Percentiles rank a stretch among this genome's conserved stretches.
Conservation (phyloP, 108 stramenopile genomes). For the Aurantiochytrium sp. region DNA sequence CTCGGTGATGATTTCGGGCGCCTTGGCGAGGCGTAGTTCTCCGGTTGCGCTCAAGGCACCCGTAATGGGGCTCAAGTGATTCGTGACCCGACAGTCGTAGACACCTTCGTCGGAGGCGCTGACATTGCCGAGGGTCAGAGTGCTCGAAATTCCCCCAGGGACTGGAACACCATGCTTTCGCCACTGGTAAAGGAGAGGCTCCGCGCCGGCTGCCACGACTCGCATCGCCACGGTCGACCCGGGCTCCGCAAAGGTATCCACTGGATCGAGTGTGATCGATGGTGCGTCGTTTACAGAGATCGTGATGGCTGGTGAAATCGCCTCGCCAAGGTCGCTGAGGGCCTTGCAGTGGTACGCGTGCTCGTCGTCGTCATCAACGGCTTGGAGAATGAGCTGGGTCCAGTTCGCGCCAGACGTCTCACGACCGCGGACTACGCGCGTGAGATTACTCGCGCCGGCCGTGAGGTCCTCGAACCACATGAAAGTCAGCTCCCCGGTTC, state of each 20-base stretch:
- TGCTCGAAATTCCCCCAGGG: no score
- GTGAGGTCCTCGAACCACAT: background rate
- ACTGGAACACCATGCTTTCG: background rate
- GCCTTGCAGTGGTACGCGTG: background rate
- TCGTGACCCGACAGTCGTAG: slow-evolving; percentile 1
- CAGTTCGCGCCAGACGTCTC: background rate
- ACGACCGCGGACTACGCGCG: background rate
- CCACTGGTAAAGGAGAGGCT: background rate
- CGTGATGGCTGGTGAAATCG: background rate
- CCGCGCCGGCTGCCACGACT: background rate
- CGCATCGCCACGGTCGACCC: background rate
- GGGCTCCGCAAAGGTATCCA: slow-evolving; percentile 6
- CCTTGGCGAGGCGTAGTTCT: background rate
- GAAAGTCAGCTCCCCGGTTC: background rate
- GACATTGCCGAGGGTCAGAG: background rate
- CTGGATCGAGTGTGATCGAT: background rate
- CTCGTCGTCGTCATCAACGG: background rate
- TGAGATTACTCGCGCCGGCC: background rate
- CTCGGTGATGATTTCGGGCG: background rate
- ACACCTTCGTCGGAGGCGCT: background rate
- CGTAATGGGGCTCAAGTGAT: background rate
- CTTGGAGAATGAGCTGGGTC: background rate
- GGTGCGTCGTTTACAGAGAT: background rate
- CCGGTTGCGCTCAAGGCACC: background rate
- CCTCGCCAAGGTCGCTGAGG: background rate